phyloP scores from a whole-genome alignment of 495 filamentous ascomycete genomes.

The Evansstolkia leycettana region DNA sequence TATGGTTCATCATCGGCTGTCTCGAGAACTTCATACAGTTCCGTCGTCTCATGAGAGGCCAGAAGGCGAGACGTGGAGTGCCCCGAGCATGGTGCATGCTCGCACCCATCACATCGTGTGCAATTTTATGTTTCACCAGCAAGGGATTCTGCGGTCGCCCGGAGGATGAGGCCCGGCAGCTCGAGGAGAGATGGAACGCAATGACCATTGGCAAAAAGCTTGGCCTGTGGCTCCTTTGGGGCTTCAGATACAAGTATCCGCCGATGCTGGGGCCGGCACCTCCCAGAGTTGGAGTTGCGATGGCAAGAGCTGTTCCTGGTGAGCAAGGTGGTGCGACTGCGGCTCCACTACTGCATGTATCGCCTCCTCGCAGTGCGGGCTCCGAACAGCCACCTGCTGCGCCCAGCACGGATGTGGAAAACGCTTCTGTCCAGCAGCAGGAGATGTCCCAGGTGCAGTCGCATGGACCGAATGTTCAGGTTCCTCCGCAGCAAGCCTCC shows the following conservation, averaged over 20 bases:
- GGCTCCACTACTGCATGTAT: too few relatives aligned
- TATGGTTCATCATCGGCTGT: constrained; percentile 28
- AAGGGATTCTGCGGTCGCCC: constrained; percentile 26
- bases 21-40: constrained; percentile 32
- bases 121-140: constrained; percentile 21
- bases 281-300: constrained; percentile 10
- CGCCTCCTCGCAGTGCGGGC: too few relatives aligned
- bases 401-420: too few relatives aligned
- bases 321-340: too few relatives aligned
- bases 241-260: constrained; percentile 38
- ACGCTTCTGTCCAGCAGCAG: too few relatives aligned
- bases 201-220: constrained; percentile 24
- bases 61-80: constrained; percentile 24
- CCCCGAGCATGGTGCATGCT: constrained; percentile 24
- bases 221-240: constrained; percentile 36
- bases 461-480: too few relatives aligned
- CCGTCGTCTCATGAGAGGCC: constrained; percentile 28
- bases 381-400: too few relatives aligned
- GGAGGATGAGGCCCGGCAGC: constrained; percentile 19
- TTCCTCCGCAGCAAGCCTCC: too few relatives aligned
- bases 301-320: constrained; percentile 9
- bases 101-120: constrained; percentile 15
- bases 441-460: too few relatives aligned
- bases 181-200: constrained; percentile 29
- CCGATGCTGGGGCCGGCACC: constrained; percentile 21